Conservation (phyloP, 805 yeast genomes). For the Hanseniaspora vineae region DNA sequence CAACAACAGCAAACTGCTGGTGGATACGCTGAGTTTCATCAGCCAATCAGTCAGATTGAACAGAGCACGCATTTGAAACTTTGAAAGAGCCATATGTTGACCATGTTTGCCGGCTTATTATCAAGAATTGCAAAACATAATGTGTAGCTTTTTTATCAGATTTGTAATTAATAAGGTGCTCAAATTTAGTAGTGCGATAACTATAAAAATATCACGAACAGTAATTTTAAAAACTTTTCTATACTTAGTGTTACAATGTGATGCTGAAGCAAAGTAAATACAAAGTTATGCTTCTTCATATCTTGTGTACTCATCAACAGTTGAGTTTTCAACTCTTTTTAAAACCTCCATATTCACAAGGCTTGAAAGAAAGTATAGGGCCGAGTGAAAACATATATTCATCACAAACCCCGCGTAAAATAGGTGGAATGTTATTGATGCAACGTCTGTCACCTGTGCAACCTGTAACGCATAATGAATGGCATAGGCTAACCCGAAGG, state of each 20-base stretch:
- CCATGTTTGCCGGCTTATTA: not conserved
- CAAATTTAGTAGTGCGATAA: no score
- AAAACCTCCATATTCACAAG: not conserved
- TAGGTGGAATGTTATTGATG: not conserved
- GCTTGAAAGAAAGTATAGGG: not conserved
- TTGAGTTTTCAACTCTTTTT: not conserved
- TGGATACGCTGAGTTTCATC: constrained; percentile 21
- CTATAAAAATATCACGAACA: no score
- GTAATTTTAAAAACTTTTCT: no score
- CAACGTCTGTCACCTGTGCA: not conserved
- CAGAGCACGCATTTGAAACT: constrained; percentile 1
- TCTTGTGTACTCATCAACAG: not conserved
- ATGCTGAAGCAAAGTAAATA: no score
- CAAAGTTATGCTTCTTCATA: not conserved
- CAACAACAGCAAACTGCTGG: constrained; percentile 11
- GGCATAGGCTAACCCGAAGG: not conserved
- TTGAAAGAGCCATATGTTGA: not conserved
- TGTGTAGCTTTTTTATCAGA: not conserved
- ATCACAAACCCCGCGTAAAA: not conserved
- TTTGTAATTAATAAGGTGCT: not conserved
- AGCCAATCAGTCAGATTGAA: constrained; percentile 7
- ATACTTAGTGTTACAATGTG: no score
- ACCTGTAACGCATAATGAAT: not conserved
- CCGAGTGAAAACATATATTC: not conserved
- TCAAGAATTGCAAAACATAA: not conserved